These are phyloP conservation scores for Dalbergia cochinchinensis DNA, from an alignment of 306 rosid genomes.

Conservation along the genomic window DNA sequence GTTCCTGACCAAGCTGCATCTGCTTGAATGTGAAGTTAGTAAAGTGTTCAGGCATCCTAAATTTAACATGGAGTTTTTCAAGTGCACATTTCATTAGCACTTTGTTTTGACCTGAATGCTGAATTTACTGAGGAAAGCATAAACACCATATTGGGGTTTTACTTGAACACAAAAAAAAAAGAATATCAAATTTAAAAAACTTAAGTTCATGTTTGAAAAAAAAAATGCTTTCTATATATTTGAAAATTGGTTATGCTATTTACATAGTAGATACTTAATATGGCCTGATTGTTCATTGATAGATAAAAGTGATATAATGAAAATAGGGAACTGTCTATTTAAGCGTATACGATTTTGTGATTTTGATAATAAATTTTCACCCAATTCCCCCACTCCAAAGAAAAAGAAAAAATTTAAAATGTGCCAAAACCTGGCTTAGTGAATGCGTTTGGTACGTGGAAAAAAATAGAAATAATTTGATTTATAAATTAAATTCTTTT, in stretches of 20 bases:
- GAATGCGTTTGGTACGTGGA: too few relatives aligned
- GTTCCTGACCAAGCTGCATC: slow-evolving; percentile 53
- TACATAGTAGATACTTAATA: background rate
- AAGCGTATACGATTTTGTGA: too few relatives aligned
- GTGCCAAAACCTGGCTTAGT: too few relatives aligned
- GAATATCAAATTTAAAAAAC: background rate
- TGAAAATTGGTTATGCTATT: background rate
- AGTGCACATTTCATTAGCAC: slow-evolving; percentile 26
- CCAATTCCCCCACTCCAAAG: too few relatives aligned
- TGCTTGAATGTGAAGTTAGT: slow-evolving; percentile 58
- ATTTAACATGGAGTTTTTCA: slow-evolving; percentile 34
- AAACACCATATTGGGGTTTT: background rate
- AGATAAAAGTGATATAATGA: too few relatives aligned
- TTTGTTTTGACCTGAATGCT: slow-evolving; percentile 37
- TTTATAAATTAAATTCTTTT: too few relatives aligned
- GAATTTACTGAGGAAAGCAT: slow-evolving; percentile 22
- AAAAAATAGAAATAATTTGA: too few relatives aligned
- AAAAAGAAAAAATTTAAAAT: too few relatives aligned
- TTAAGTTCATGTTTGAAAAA: background rate
- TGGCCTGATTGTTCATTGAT: too few relatives aligned
- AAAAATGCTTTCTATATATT: background rate
- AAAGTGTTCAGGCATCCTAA: slow-evolving; percentile 6
- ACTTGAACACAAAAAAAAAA: background rate
- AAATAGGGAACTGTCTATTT: too few relatives aligned
- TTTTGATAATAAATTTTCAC: too few relatives aligned